Conservation (phyloP, 2,329 filamentous ascomycete genomes). For the Apiospora arundinis region DNA sequence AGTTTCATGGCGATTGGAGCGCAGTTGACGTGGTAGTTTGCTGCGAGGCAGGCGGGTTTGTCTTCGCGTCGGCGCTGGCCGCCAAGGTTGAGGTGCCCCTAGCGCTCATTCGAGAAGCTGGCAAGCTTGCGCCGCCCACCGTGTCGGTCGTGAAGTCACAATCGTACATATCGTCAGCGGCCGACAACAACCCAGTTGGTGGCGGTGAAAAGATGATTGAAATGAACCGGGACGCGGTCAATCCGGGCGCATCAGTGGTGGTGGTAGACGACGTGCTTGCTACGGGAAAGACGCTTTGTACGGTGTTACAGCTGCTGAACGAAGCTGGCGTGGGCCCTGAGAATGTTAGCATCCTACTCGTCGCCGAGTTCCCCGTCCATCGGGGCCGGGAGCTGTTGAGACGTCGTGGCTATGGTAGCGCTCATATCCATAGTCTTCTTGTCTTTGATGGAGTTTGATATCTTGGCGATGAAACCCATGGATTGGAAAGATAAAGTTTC, state of each 20-base stretch:
- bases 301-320: constrained; percentile 55
- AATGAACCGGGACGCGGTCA: constrained; percentile 54
- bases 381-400: constrained; percentile 55
- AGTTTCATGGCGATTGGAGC: constrained; percentile 55
- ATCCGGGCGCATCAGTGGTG: constrained; percentile 51
- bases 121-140: constrained; percentile 65
- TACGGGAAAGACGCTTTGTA: constrained; percentile 60
- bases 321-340: constrained; percentile 48
- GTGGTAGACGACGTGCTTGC: constrained; percentile 67
- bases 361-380: constrained; percentile 65
- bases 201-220: constrained; percentile 48
- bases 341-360: constrained; percentile 53
- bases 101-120: constrained; percentile 58
- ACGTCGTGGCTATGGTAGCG: constrained; percentile 53
- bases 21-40: constrained; percentile 52
- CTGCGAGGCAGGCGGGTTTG: constrained; percentile 64
- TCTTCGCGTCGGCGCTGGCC: constrained; percentile 61
- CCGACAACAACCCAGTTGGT: constrained; percentile 31
- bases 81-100: constrained; percentile 48
- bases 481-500: no score
- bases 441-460: constrained; percentile 51
- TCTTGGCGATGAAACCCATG: not conserved
- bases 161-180: constrained; percentile 62
- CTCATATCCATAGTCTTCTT: constrained; percentile 59
- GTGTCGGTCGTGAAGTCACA: constrained; percentile 52